phyloP scores from a whole-genome alignment of 164 flowering plant genomes.

The Magnolia officinalis region DNA sequence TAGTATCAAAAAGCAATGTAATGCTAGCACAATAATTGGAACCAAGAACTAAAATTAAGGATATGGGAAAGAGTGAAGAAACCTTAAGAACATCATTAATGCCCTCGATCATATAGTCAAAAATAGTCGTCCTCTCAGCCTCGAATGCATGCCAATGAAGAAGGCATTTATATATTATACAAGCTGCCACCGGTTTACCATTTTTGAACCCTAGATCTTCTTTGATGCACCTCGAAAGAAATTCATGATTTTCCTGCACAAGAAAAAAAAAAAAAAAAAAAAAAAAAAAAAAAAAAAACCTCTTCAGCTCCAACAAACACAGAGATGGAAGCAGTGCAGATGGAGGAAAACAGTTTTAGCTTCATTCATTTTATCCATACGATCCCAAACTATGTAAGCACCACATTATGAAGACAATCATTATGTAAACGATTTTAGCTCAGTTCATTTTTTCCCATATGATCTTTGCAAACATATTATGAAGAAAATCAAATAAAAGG shows the following conservation, averaged over 20 bases:
- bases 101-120: slow-evolving; percentile 75
- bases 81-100: slow-evolving; percentile 84
- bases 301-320: slow-evolving; percentile 1
- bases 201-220: slow-evolving; percentile 75
- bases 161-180: slow-evolving; percentile 80
- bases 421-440: too few relatives aligned
- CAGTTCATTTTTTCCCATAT: not conserved
- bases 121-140: slow-evolving; percentile 86
- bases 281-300: not conserved
- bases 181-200: slow-evolving; percentile 92
- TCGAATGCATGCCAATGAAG: slow-evolving; percentile 91
- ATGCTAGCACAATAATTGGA: not conserved
- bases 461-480: not conserved
- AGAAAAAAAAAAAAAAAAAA: not conserved
- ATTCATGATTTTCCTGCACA: slow-evolving; percentile 77
- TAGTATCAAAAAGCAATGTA: not conserved
- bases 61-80: not conserved
- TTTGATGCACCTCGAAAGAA: slow-evolving; percentile 76
- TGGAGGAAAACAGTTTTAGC: not conserved
- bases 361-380: not conserved
- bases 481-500: not conserved
- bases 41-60: not conserved
- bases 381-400: not conserved
- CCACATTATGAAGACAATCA: not conserved
- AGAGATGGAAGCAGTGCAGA: not conserved